Evolutionary conservation across 2,329 filamentous ascomycete species (phyloP).

Genomic region (Magnaporthiopsis poae): DNA sequence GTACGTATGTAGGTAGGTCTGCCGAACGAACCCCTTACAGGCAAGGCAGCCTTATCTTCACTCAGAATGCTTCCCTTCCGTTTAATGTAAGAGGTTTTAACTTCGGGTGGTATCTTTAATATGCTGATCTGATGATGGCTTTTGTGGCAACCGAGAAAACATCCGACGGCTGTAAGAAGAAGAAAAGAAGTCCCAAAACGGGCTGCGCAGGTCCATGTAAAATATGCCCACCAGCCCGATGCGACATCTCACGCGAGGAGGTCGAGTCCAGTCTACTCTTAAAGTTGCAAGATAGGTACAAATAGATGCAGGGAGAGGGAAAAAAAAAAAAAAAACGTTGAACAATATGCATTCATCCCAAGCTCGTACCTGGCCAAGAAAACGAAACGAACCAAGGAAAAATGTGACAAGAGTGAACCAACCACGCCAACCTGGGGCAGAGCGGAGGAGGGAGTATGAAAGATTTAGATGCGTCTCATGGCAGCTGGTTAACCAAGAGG

Average conservation of each 20-base stretch:
- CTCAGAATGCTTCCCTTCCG: not conserved
- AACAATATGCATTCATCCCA: not conserved
- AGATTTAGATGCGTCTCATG: not conserved
- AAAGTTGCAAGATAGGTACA: not conserved
- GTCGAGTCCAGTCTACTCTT: not conserved
- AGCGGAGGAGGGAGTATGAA: not conserved
- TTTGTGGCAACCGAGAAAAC: not conserved
- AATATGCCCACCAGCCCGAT: not conserved
- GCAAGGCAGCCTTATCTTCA: not conserved
- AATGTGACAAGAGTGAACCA: slow-evolving; percentile 11
- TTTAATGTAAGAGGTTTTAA: not conserved
- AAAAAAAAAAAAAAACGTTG: not conserved
- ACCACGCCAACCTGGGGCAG: not conserved
- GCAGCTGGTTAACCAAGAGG: not conserved
- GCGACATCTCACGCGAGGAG: not conserved
- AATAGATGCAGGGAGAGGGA: not conserved
- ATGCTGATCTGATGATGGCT: not conserved
- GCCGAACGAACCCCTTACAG: not conserved
- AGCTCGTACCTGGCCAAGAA: not conserved
- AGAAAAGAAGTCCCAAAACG: not conserved
- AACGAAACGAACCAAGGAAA: slow-evolving; percentile 3
- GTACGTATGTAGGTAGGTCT: too few relatives aligned
- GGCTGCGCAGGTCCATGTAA: not conserved
- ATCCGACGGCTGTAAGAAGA: not conserved
- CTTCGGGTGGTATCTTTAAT: not conserved